Evolutionary conservation across 768 basidiomycete genomes (phyloP), one percentile per base, ranked within the genome.

Genomic region (Ephemerocybe angulata): DNA sequence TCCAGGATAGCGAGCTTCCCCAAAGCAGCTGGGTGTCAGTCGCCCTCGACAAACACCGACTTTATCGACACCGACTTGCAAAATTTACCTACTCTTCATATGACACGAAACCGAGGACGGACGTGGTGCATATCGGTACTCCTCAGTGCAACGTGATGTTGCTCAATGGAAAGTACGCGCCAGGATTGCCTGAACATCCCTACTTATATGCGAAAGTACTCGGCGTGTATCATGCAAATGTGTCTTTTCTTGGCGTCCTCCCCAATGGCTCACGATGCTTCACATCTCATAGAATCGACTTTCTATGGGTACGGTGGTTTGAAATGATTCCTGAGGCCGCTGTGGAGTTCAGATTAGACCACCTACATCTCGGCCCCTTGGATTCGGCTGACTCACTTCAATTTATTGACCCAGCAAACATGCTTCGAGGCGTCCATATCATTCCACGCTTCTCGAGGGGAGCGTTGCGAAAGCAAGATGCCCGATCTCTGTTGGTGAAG

Each of bases 251-350:
- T 21, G 58, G 54, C 2, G 33, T 25, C n/a, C 49, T 33, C 7
- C 49, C 30, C 8, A 30, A 35, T 35, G 58, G 54, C 6, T 25
- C 37, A 1, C 24, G 17, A 12, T 1, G 28, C 42, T 54, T 42
- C 28, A 17, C 25, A 7, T 17, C 46, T 17, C 12, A 33, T n/a
- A 37, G 53, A 17, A 19, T 59, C 15, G 54, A 55, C 2, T 59
- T 61, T 37, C 43, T 61, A 3, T 61, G 60, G 58, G 50, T 61
- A 8, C 24, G 40, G 15, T 61, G 60, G 60, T 58, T 29, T 33
- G 17, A 44, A 22, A 12, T 41, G 25, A 5, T 31, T 17, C n/a
- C n/a, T n/a, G n/a, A 43, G 27, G 24, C 27, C 5, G 11, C 10
- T 10, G 6, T 24, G 11, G 24, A 7, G 19, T 53, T 40, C 21